A percentile compares a stretch with the other conserved stretches of the same genome.
Conservation (phyloP, 768 basidiomycete genomes). For the Austroboletus eburneus region DNA sequence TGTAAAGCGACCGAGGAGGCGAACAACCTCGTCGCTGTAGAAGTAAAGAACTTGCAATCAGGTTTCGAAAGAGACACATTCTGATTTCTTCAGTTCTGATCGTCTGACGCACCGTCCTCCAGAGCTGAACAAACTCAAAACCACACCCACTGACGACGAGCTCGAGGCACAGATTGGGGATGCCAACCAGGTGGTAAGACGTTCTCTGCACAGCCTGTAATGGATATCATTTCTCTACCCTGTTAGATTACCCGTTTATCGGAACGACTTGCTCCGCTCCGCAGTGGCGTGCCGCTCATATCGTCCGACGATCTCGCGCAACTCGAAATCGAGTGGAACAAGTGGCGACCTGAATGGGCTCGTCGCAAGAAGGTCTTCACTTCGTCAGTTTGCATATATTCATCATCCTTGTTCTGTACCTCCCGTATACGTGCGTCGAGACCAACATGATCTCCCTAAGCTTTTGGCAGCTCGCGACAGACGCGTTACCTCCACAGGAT, state of each 20-base stretch:
- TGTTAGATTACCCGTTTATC: conserved; percentile 46
- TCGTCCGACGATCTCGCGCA: conserved; percentile 66
- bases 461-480: conserved; percentile 70
- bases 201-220: conserved; percentile 8
- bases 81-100: background rate
- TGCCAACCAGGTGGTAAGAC: conserved; percentile 49
- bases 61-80: conserved; percentile 12
- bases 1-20: conserved; percentile 53
- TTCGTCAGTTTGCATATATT: conserved; percentile 22
- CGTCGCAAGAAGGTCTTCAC: conserved; percentile 67
- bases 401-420: background rate
- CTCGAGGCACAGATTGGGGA: conserved; percentile 53
- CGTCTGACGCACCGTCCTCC: conserved; percentile 9
- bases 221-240: conserved; percentile 1
- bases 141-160: conserved; percentile 66
- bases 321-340: conserved; percentile 70
- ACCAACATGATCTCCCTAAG: conserved; percentile 38
- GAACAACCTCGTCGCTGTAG: conserved; percentile 47
- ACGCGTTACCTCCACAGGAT: conserved; percentile 63
- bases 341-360: conserved; percentile 81
- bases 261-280: conserved; percentile 57
- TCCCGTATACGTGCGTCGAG: background rate
- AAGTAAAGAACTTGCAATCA: conserved; percentile 44
- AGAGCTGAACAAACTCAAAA: conserved; percentile 66
- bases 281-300: conserved; percentile 57